phyloP scores from a whole-genome alignment of 352 stramenopile genomes.

The Phytophthora tentaculata region DNA sequence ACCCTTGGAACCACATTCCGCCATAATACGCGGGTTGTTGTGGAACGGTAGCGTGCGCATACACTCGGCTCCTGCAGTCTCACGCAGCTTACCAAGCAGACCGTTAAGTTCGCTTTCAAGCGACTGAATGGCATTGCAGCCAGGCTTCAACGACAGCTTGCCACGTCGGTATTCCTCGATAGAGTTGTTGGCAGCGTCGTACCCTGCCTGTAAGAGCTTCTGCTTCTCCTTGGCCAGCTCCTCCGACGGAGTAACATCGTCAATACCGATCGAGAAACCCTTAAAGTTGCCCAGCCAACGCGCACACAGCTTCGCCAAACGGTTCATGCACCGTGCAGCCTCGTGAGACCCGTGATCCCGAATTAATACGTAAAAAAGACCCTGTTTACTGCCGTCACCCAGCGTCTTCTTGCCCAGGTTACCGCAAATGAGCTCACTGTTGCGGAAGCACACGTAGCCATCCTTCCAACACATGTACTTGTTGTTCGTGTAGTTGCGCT shows the following conservation, averaged over 20 bases:
- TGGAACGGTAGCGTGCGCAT: slow-evolving; percentile 98
- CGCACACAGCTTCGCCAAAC: slow-evolving; percentile 97
- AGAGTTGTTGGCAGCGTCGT: slow-evolving; percentile 87
- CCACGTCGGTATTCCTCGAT: slow-evolving; percentile 96
- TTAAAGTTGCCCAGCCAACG: slow-evolving; percentile 97
- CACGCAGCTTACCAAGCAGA: slow-evolving; percentile 97
- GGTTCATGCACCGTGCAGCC: slow-evolving; percentile 97
- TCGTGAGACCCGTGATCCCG: slow-evolving; percentile 94
- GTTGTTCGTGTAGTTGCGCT: slow-evolving; percentile 96
- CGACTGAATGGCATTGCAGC: slow-evolving; percentile 97
- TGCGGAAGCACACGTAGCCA: slow-evolving; percentile 97
- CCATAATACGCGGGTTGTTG: slow-evolving; percentile 98
- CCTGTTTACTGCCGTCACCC: slow-evolving; percentile 98
- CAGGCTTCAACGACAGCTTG: slow-evolving; percentile 95
- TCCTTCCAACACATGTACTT: slow-evolving; percentile 98
- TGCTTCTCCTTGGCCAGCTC: slow-evolving; percentile 96
- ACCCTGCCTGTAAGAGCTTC: slow-evolving; percentile 90
- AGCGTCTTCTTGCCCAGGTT: slow-evolving; percentile 99
- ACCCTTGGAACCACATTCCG: slow-evolving; percentile 99
- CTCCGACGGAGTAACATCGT: slow-evolving; percentile 98
- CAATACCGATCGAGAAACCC: slow-evolving; percentile 99
- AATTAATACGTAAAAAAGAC: slow-evolving; percentile 98
- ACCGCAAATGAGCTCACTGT: slow-evolving; percentile 97
- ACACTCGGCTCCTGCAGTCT: slow-evolving; percentile 97
- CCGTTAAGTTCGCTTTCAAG: slow-evolving; percentile 99